A percentile compares a stretch with the other conserved stretches of the same genome.
Conservation (phyloP, 2,329 filamentous ascomycete genomes). For the Phyllosticta citriasiana region DNA sequence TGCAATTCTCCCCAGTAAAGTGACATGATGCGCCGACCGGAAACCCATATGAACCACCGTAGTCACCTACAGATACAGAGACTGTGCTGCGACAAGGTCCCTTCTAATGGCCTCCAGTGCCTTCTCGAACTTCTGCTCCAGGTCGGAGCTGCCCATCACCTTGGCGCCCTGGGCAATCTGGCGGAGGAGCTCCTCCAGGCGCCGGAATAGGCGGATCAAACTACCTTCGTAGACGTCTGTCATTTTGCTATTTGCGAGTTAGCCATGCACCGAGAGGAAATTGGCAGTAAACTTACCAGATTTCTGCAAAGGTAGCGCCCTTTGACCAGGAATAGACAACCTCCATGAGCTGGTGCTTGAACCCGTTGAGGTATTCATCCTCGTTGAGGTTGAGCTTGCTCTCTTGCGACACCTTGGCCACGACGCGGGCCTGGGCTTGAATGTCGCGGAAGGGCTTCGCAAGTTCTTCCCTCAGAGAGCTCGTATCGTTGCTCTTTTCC, state of each 20-base stretch:
- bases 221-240: conserved; percentile 97
- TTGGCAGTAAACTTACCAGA: conserved; percentile 60
- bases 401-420: conserved; percentile 90
- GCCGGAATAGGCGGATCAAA: conserved; percentile 88
- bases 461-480: conserved; percentile 67
- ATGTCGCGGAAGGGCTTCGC: conserved; percentile 79
- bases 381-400: conserved; percentile 92
- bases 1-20: conserved; percentile 4
- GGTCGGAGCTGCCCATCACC: conserved; percentile 94
- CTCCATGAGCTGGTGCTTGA: conserved; percentile 96
- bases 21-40: not conserved
- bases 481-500: conserved; percentile 74
- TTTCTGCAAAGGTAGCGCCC: conserved; percentile 80
- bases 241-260: conserved; percentile 65
- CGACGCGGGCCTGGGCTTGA: conserved; percentile 71
- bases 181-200: conserved; percentile 83
- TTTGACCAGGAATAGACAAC: conserved; percentile 89
- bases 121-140: conserved; percentile 84
- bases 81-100: conserved; percentile 92
- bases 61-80: conserved; percentile 58
- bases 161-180: conserved; percentile 95
- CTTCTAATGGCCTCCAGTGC: conserved; percentile 76
- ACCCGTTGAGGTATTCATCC: conserved; percentile 78
- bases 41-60: not conserved
- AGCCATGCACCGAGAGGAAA: conserved; percentile 1